Base-by-base conservation (phyloP, 441 rosid species). In the Theobroma grandiflorum region DNA sequence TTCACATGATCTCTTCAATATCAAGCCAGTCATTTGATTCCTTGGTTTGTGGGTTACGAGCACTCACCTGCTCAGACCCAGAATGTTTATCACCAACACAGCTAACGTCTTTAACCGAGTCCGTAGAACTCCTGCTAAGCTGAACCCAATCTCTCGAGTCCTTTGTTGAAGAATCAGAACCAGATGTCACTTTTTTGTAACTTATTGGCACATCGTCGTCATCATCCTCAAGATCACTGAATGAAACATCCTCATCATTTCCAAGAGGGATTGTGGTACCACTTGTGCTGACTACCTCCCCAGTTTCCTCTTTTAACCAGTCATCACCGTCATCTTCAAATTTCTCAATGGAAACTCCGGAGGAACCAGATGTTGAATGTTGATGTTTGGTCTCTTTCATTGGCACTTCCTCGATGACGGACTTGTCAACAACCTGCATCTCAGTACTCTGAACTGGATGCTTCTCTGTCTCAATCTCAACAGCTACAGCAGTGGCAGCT, bases 141-240 rank as follows among this genome's bases (percentile, higher is more conserved):
- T 85, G 89, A 84, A 91, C 90, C 91, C 97, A 92, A 53, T 91
- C 93, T 71, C 83, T 80, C 0, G 94, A 86, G 61, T 85, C 93
- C 79, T 86, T 92, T 22, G 83, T 67, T 63, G 91, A 86, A 66
- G 90, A 79, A 84, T 87, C 92, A 74, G 90, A 88, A 43, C 86
- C 84, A 78, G 83, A 89, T 47, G 86, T 78, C 35, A 68, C 87
- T 85, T 92, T 92, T 87, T 91, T 93, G 80, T 88, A 80, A 84
- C 79, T 90, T 65, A 86, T 66, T 57, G 92, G 91, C 52, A 83
- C 89, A 67, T 91, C 97, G 69, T 91, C 97, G 69, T 92, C 91
- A 9, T 90, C 98, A 43, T 94, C 98, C 81, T 92, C 98, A 3
- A 96, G 94, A 82, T 96, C 99, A 88, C 98, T 95, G 78, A 95